These are phyloP conservation scores for Albugo laibachii DNA, from an alignment of 352 stramenopile genomes.

Conservation along the genomic window DNA sequence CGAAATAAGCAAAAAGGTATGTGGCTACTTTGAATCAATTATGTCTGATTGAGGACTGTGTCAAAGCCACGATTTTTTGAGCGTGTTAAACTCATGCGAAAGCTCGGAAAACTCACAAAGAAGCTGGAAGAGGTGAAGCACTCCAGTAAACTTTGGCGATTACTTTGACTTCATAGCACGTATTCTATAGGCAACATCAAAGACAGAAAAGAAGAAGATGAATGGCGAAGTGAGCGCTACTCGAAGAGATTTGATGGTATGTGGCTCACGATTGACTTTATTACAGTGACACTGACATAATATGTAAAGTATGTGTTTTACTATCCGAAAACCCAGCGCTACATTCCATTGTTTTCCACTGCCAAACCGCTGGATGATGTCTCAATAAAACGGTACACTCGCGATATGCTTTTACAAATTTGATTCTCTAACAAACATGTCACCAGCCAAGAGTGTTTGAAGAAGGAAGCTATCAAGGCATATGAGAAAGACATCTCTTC, in stretches of 20 bases:
- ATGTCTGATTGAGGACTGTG: neutral
- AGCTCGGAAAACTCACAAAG: slow-evolving; percentile 34
- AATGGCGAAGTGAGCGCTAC: slow-evolving; percentile 20
- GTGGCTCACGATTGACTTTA: neutral
- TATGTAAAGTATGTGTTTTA: slow-evolving; percentile 41
- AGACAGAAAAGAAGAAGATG: slow-evolving; percentile 18
- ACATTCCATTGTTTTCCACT: slow-evolving; percentile 46
- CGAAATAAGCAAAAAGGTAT: slow-evolving; percentile 67
- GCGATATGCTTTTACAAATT: neutral
- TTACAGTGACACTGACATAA: neutral
- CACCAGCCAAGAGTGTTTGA: neutral
- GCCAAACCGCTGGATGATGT: slow-evolving; percentile 24
- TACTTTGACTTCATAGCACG: neutral
- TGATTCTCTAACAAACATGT: neutral
- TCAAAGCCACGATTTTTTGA: slow-evolving; percentile 60
- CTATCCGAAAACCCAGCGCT: slow-evolving; percentile 47
- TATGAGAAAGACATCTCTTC: neutral
- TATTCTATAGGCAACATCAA: slow-evolving; percentile 9
- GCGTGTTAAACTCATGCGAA: slow-evolving; percentile 68
- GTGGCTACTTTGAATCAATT: neutral
- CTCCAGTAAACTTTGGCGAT: neutral
- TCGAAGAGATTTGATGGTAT: slow-evolving; percentile 34
- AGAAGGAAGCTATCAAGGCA: neutral
- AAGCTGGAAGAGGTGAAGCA: slow-evolving; percentile 20
- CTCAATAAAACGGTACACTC: neutral